Base-by-base conservation (phyloP, 495 filamentous ascomycete species). In the Aspergillus taichungensis region DNA sequence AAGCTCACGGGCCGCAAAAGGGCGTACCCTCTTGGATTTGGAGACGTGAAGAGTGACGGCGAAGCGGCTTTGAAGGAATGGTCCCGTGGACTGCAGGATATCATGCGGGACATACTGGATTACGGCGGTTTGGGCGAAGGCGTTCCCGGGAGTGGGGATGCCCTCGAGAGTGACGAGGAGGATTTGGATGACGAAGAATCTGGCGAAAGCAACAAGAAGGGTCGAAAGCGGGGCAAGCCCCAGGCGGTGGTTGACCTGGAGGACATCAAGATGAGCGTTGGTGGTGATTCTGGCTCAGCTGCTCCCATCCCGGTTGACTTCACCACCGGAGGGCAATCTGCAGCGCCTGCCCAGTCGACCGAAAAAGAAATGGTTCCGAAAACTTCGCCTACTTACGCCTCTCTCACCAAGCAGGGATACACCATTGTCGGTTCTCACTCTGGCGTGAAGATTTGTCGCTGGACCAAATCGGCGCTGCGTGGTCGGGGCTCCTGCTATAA, bases 381-480 rank as follows among this genome's bases (percentile, higher is more conserved):
- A 50, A 80, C 76, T 34, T 95, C 90, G 6, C 89, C 92, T 2
- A 97, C 91, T 0, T 84, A 95, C 54, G 70, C 79, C 8, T 71
- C 91, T 39, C 75, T 96, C 35, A 97, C 91, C 3, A 97, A 96
- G 59, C 91, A 97, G 73, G 91, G 91, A 12, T 97, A 97, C 62
- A 79, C 84, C 0, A 96, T 97, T 45, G 83, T 97, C 39, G 91
- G 91, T 39, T 90, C 88, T 0, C 91, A 97, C 66, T 94, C 87
- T 7, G 91, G 91, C 18, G 91, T 97, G 45, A 97, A 97, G 66
- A 95, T 95, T 53, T 96, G 91, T 60, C 86, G 91, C 18, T 97
- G 91, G 91, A 97, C 91, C 8, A 97, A 97, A 67, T 95, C 89
- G 6, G 91, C 91, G 4, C 82, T 97, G n/a, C 87, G 91, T 40